Base-by-base conservation (phyloP, 768 basidiomycete genomes). In the Ramaria rubella region DNA sequence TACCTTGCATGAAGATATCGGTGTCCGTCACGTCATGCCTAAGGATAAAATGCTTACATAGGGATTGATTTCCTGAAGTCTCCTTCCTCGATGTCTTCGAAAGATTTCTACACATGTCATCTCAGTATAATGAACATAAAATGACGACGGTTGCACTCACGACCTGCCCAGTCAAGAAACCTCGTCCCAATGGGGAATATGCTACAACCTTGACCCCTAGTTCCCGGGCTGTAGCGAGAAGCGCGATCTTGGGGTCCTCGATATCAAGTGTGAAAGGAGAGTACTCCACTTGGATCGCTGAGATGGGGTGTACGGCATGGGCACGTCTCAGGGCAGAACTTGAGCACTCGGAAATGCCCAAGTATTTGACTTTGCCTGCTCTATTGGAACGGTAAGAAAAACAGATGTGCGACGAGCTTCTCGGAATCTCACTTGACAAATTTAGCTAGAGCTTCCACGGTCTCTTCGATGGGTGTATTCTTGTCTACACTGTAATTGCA, bases 281-380 rank as follows among this genome's bases (percentile, higher is more conserved):
- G 59, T 79, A 81, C 57, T 81, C 78, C 31, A 79, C 69, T 64
- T 81, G 76, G 11, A 81, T 64, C 0, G 76, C 75, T 1, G 77
- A 56, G 26, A 81, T 79, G 6, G 77, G 77, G 50, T 81, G 80
- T 11, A 81, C 64, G 7, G 74, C 72, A 38, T 73, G 73, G 9
- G 80, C 81, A 17, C 81, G 75, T 26, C 78, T 75, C 26, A 82
- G 69, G 1, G 77, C 77, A 3, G 59, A 55, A 1, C 74, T 69
- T 2, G 77, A 77, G 55, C 73, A 67, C 62, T 83, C 81, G 23
- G 78, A 81, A 43, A 82, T 73, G 0, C 82, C 80, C 9, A 83
- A 60, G 62, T 78, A 73, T 53, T 73, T 75, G 49, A 79, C 72
- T 63, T 77, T 81, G 1, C 77, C 78, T 58, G 61, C 57, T 33